Conservation (phyloP, 2,329 filamentous ascomycete species). For the Leptographium flavum region DNA sequence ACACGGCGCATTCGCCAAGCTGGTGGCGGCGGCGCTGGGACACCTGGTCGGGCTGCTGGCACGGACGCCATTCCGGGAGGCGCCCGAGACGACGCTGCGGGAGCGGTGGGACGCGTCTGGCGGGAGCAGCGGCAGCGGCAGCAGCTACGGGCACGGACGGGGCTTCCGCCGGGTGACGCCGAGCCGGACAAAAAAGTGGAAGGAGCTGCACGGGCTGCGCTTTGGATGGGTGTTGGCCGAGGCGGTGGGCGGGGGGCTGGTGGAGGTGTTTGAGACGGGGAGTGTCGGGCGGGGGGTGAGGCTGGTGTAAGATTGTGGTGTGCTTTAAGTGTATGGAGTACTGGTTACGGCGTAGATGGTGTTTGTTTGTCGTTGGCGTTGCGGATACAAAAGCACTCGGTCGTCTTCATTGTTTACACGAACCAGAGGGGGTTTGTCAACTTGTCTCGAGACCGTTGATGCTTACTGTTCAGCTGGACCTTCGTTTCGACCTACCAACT, state of each 20-base stretch:
- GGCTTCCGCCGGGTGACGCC: constrained; percentile 30
- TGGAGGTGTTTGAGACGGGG: constrained; percentile 63
- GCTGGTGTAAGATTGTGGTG: constrained; percentile 12
- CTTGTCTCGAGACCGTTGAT: too few species aligned
- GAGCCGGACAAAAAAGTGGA: constrained; percentile 55
- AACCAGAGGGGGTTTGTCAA: too few species aligned
- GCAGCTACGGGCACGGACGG: constrained; percentile 40
- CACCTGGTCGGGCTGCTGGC: constrained; percentile 46
- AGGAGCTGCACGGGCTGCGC: constrained; percentile 50
- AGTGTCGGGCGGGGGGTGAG: constrained; percentile 57
- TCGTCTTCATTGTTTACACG: too few species aligned
- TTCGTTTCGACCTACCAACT: too few species aligned
- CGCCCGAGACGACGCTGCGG: constrained; percentile 43
- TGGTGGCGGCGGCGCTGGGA: constrained; percentile 44
- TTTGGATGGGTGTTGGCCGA: constrained; percentile 62
- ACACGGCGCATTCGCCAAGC: constrained; percentile 52
- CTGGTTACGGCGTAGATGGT: too few species aligned
- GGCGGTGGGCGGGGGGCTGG: constrained; percentile 52
- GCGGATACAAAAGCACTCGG: too few species aligned
- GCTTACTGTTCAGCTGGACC: too few species aligned
- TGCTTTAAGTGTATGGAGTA: too few species aligned
- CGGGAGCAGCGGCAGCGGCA: constrained; percentile 24
- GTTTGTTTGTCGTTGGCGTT: too few species aligned
- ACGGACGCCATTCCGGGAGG: constrained; percentile 47
- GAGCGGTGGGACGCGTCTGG: constrained; percentile 53